These are phyloP conservation scores for Haematococcus sp. DNA, from an alignment of 139 green algal genomes.

Conservation along the genomic window DNA sequence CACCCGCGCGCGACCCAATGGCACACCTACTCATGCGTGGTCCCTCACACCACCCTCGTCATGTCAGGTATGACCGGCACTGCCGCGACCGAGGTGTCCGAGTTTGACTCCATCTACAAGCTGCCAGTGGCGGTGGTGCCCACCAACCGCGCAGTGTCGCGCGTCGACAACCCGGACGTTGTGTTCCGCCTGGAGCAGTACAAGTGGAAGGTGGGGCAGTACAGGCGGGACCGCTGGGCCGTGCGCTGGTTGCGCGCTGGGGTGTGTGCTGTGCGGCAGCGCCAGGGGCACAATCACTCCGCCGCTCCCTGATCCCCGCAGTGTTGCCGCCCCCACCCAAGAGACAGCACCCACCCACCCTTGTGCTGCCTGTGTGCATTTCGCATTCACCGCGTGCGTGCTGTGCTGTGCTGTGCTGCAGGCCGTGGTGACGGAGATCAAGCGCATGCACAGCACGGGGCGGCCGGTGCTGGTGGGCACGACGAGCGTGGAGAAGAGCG, in stretches of 20 bases:
- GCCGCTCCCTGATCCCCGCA: too few species aligned
- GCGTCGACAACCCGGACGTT: constrained; percentile 91
- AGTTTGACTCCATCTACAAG: constrained; percentile 97
- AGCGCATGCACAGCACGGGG: constrained; percentile 87
- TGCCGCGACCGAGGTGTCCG: constrained; percentile 88
- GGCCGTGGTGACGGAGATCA: constrained; percentile 75
- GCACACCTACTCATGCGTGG: too few species aligned
- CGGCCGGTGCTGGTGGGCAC: constrained; percentile 92
- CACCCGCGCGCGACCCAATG: too few species aligned
- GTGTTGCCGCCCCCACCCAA: too few species aligned
- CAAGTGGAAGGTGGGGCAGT: constrained; percentile 75
- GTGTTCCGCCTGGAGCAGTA: constrained; percentile 82
- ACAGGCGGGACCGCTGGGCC: background rate
- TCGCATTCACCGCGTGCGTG: too few species aligned
- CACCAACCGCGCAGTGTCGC: constrained; percentile 45
- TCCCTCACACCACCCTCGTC: too few species aligned
- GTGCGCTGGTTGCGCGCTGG: background rate
- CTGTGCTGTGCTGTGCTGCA: too few species aligned
- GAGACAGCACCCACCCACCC: too few species aligned
- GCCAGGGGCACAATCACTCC: background rate
- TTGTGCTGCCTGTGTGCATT: too few species aligned
- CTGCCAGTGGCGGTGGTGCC: constrained; percentile 82
- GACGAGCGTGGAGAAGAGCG: constrained; percentile 89
- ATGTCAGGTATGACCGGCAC: constrained; percentile 91
- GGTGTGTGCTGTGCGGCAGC: background rate